Percentiles rank a stretch among this genome's conserved stretches.
Evolutionary conservation across 208 protist genomes (phyloP).

Genomic region (Angomonas deanei): DNA sequence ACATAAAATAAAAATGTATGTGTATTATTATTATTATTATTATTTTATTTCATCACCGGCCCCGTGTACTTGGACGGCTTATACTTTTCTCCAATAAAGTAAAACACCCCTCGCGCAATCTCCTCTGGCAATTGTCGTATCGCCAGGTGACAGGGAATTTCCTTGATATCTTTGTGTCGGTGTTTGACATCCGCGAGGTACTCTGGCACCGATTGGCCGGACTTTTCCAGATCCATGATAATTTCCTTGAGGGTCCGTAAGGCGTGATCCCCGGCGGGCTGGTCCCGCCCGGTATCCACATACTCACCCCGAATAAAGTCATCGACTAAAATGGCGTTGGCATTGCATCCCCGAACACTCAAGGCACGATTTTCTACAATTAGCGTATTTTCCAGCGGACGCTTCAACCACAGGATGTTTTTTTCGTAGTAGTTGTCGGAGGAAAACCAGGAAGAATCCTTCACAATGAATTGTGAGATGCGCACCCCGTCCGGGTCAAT

Average conservation of each 20-base stretch:
- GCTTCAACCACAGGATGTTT: constrained; percentile 83
- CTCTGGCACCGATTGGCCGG: constrained; percentile 50
- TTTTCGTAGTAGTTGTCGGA: constrained; percentile 87
- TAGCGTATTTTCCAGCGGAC: constrained; percentile 66
- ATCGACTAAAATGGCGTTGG: constrained; percentile 81
- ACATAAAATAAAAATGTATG: too few species aligned
- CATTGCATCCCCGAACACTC: constrained; percentile 82
- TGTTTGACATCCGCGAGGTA: constrained; percentile 61
- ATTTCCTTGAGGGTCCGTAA: constrained; percentile 64
- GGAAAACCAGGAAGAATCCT: constrained; percentile 67
- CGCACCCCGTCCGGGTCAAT: constrained; percentile 78
- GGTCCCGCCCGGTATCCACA: constrained; percentile 83
- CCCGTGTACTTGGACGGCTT: constrained; percentile 5
- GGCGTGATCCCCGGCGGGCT: constrained; percentile 73
- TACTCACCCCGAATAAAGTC: constrained; percentile 89
- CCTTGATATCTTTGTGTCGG: constrained; percentile 59
- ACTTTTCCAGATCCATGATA: constrained; percentile 65
- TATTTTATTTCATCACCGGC: neutral
- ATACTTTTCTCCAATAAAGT: constrained; percentile 85
- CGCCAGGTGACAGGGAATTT: constrained; percentile 81
- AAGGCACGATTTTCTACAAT: constrained; percentile 83
- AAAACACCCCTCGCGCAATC: constrained; percentile 81
- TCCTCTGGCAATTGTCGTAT: constrained; percentile 84
- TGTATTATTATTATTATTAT: neutral
- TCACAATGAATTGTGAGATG: constrained; percentile 74